These are phyloP conservation scores for Coix lacrymajobi DNA, from an alignment of 176 grass and related monocot genomes.

Conservation along the genomic window DNA sequence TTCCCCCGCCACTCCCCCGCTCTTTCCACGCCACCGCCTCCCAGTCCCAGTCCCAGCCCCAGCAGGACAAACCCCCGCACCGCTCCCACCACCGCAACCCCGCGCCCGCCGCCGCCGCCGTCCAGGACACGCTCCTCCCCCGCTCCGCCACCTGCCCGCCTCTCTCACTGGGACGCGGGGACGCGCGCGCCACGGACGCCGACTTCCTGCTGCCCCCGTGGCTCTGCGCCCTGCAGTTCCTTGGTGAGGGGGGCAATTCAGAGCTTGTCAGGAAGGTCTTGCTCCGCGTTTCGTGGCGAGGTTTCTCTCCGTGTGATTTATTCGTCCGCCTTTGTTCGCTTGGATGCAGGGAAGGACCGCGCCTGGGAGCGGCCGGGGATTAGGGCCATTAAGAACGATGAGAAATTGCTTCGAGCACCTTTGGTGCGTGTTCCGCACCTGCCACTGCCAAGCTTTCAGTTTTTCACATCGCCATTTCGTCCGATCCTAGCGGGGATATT, in stretches of 20 bases:
- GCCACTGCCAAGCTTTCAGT: background rate
- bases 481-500: background rate
- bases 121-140: conserved; percentile 29
- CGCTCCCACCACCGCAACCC: conserved; percentile 22
- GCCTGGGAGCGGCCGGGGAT: conserved; percentile 24
- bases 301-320: background rate
- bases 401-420: conserved; percentile 32
- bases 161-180: background rate
- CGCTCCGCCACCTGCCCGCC: background rate
- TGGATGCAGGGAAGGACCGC: background rate
- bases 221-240: conserved; percentile 53
- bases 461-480: background rate
- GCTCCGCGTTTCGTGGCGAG: too few relatives aligned
- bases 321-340: background rate
- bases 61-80: background rate
- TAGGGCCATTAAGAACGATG: conserved; percentile 5
- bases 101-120: conserved; percentile 31
- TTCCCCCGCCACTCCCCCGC: background rate
- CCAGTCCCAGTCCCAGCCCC: background rate
- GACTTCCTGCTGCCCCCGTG: conserved; percentile 67
- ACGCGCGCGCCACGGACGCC: conserved; percentile 20
- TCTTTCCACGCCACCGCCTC: background rate
- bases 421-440: conserved; percentile 25
- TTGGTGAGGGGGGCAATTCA: conserved; percentile 41
- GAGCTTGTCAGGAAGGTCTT: background rate